Evolutionary conservation across 768 basidiomycete genomes (phyloP), one percentile per base, ranked within the genome.

Genomic region (Russula sp.): DNA sequence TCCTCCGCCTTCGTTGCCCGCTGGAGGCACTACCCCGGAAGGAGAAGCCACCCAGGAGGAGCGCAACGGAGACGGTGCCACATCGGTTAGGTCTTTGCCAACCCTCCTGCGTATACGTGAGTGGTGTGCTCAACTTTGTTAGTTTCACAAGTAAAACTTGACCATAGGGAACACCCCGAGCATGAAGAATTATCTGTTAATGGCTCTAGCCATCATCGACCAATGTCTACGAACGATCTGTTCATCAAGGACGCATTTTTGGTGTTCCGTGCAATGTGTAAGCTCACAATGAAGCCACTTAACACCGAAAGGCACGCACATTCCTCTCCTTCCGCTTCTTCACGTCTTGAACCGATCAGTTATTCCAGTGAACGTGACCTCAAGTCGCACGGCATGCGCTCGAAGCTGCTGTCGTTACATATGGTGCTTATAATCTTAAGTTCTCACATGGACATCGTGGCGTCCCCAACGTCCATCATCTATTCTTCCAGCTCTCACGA

Each of bases 221-320:
- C 81, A 57, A 78, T 94, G 61, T 85, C 86, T 22, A 79, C 82
- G n/a, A 86, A 90, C 58, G 96, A 99, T 69, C 77, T 98, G 61
- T 96, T 94, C 74, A 83, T 97, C 72, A 98, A 98, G 73, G 97
- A 99, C 72, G 94, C 97, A 0, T 99, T 98, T 79, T 83, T 99
- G 65, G 96, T 99, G 42, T 96, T 98, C 77, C 83, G 97, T 52
- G 95, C 97, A 0, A 79, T 99, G 13, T 98, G 97, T 79, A 98
- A 98, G 73, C 79, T 98, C 68, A 95, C 94, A 10, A 98, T 98
- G 95, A 98, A 98, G 74, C 91, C 95, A 13, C 78, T 99, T 53
- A 91, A 92, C 70, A 85, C 83, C 6, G 97, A 99, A 76, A 96
- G 92, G 95, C 94, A 53, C 57, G 84, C 38, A 2, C 24, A 11